Base-by-base conservation (phyloP, 768 basidiomycete genomes). In the Gymnopilus junonius region DNA sequence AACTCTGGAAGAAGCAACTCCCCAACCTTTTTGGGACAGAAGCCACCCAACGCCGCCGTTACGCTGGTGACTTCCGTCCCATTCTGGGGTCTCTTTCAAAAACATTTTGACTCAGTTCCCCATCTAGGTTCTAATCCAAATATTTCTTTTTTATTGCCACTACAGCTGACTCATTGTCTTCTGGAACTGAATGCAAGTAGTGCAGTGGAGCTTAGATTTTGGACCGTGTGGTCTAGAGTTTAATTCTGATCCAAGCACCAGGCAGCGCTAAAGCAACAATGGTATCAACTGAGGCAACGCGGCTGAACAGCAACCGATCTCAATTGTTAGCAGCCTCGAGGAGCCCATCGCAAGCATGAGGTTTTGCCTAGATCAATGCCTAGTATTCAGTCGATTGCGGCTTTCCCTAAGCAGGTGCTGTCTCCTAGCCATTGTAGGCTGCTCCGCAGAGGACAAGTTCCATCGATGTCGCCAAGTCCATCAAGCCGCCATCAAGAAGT, bases 1-100 rank as follows among this genome's bases (percentile, higher is more conserved):
- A 75, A 73, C 75, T 75, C 76, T 79, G 75, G 74, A 78, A 80
- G 80, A 83, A 85, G 83, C 70, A 77, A 71, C 55, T 64, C 65
- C 45, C 42, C 64, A 69, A 72, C 77, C 75, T 66, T 71, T 71
- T 76, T 66, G 34, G 75, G 77, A 37, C 64, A 66, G 68, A 73
- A 70, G 65, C 59, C 15, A 61, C 35, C 17, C 64, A 64, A 69
- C 70, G 71, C 67, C 70, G 69, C 71, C 66, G 63, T 61, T 64
- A 60, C 63, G 54, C 63, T 64, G 58, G 59, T 61, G 63, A 64
- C 63, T 60, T 64, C 63, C 63, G 63, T 8, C 29, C 23, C 46
- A 7, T 64, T 48, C 42, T 58, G 58, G 51, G 62, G 37, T 17
- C 54, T 37, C 45, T 63, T 58, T 46, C 17, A 6, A 42, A 42